These are phyloP conservation scores for Quercus gilva DNA, from an alignment of 306 rosid species.

Conservation along the genomic window DNA sequence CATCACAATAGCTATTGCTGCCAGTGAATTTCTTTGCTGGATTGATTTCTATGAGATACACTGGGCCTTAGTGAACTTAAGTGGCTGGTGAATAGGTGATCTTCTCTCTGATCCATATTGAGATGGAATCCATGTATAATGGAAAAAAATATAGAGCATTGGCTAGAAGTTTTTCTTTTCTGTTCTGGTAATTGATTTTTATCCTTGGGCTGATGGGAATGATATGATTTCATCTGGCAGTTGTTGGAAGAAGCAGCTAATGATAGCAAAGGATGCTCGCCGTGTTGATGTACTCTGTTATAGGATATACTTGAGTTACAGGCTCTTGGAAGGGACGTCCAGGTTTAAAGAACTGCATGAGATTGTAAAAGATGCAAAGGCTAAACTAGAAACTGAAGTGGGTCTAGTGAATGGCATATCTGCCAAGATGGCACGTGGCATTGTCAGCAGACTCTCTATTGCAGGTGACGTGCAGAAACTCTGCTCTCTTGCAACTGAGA, in stretches of 20 bases:
- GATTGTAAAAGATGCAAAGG: conserved; percentile 73
- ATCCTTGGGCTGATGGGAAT: conserved; percentile 26
- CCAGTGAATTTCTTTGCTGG: neutral
- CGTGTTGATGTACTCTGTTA: conserved; percentile 88
- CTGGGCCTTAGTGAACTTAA: neutral
- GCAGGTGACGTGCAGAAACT: conserved; percentile 85
- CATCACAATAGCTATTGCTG: neutral
- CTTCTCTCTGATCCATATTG: conserved; percentile 1
- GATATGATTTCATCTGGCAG: conserved; percentile 45
- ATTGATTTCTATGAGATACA: neutral
- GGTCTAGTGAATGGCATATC: conserved; percentile 90
- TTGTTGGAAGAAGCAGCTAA: conserved; percentile 94
- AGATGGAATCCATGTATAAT: neutral
- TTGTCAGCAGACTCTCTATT: conserved; percentile 93
- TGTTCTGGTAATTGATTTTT: conserved; percentile 10
- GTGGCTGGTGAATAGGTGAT: neutral
- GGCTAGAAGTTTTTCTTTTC: conserved; percentile 7
- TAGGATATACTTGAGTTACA: conserved; percentile 89
- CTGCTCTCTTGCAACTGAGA: conserved; percentile 85
- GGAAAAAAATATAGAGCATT: neutral
- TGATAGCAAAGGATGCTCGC: conserved; percentile 89
- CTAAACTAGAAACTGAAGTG: conserved; percentile 85
- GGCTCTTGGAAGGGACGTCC: conserved; percentile 78
- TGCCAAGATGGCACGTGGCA: conserved; percentile 93
- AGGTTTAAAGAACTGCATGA: conserved; percentile 87